A percentile compares a stretch with the other conserved stretches of the same genome.
phyloP scores from a whole-genome alignment of 2,329 filamentous ascomycete genomes.

The Aureobasidium sp. region DNA sequence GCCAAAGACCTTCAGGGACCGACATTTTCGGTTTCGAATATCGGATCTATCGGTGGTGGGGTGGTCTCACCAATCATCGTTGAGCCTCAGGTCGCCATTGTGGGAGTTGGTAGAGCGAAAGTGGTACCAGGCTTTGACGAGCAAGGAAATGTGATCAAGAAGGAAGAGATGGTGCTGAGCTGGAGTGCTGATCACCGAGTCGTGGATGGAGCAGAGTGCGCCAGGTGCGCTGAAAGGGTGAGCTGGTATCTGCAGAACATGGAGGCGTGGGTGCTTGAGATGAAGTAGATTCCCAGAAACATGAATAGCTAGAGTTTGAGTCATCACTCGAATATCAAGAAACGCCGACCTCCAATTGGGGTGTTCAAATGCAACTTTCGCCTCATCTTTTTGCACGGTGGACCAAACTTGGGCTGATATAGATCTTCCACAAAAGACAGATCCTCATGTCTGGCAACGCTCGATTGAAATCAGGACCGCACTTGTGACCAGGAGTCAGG shows the following conservation, averaged over 20 bases:
- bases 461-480: background rate
- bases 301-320: too few species aligned
- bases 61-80: constrained; percentile 90
- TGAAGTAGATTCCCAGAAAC: constrained; percentile 47
- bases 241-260: constrained; percentile 73
- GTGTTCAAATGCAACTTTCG: too few species aligned
- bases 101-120: constrained; percentile 78
- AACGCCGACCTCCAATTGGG: too few species aligned
- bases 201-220: constrained; percentile 91
- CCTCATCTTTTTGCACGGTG: too few species aligned
- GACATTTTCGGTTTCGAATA: constrained; percentile 94
- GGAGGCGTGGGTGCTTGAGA: constrained; percentile 75
- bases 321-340: too few species aligned
- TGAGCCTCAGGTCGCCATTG: constrained; percentile 81
- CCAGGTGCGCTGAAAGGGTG: constrained; percentile 78
- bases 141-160: constrained; percentile 56
- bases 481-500: background rate
- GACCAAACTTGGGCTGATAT: too few species aligned
- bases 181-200: constrained; percentile 96
- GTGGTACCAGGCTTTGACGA: constrained; percentile 69
- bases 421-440: too few species aligned
- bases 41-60: constrained; percentile 88
- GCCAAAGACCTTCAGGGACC: constrained; percentile 72
- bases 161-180: constrained; percentile 81
- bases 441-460: too few species aligned